phyloP scores from a whole-genome alignment of 768 basidiomycete species.

The Candolleomyces aberdarensis region DNA sequence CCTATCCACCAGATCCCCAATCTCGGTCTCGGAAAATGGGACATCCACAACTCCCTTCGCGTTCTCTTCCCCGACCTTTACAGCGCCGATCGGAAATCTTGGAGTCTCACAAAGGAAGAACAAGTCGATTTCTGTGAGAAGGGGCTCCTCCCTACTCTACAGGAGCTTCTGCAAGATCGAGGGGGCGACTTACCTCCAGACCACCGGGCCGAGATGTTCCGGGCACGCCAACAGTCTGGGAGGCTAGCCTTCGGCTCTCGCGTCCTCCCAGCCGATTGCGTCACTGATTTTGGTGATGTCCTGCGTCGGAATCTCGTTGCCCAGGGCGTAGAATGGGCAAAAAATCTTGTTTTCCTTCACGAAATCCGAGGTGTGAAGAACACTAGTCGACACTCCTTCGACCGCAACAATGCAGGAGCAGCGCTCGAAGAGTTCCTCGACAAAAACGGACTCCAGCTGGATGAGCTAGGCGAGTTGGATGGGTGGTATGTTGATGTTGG shows the following conservation, averaged over 20 bases:
- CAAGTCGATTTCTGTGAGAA: background rate
- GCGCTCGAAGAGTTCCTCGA: background rate
- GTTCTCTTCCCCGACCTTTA: background rate
- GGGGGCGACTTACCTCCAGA: background rate
- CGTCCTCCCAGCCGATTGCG: background rate
- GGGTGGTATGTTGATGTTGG: constrained; percentile 22
- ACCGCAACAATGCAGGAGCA: background rate
- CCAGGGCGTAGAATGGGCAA: background rate
- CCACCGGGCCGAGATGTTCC: background rate
- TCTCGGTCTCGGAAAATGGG: background rate
- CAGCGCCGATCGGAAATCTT: background rate
- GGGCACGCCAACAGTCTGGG: background rate
- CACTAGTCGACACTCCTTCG: background rate
- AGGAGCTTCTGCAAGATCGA: background rate
- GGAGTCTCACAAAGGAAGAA: background rate
- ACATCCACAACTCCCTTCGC: background rate
- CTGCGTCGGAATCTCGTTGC: background rate
- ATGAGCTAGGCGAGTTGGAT: background rate
- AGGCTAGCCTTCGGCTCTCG: background rate
- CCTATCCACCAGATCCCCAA: constrained; percentile 1
- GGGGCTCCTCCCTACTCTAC: background rate
- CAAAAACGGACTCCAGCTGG: background rate
- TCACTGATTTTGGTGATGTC: background rate
- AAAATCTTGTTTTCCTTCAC: no score
- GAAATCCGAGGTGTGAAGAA: constrained; percentile 10